phyloP scores from a whole-genome alignment of 768 basidiomycete genomes.

The Russula virescens region DNA sequence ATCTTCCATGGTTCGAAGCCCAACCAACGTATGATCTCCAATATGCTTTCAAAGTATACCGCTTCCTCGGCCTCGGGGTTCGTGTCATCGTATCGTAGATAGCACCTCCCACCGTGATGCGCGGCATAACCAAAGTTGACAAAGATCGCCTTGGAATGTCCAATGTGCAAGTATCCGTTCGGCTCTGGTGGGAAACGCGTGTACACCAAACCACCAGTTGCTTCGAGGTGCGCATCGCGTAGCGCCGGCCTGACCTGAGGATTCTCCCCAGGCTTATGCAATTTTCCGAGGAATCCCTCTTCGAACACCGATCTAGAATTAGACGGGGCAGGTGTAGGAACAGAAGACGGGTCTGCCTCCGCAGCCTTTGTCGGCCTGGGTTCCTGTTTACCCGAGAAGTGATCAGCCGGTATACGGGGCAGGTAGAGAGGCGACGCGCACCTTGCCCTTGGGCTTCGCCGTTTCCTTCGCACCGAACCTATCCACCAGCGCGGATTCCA shows the following conservation, averaged over 20 bases:
- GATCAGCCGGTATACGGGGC: background rate
- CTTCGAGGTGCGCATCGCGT: constrained; percentile 72
- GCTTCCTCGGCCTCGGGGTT: constrained; percentile 98
- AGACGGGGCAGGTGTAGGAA: constrained; percentile 31
- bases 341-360: constrained; percentile 33
- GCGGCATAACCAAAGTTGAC: constrained; percentile 99
- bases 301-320: constrained; percentile 67
- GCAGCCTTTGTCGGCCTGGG: constrained; percentile 33
- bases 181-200: constrained; percentile 99
- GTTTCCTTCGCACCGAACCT: constrained; percentile 70
- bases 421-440: constrained; percentile 25
- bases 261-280: constrained; percentile 93
- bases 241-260: constrained; percentile 76
- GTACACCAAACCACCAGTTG: constrained; percentile 77
- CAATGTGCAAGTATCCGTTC: constrained; percentile 92
- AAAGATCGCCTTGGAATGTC: constrained; percentile 98
- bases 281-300: constrained; percentile 87
- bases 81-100: constrained; percentile 95
- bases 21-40: constrained; percentile 94
- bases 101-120: constrained; percentile 85
- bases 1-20: constrained; percentile 98
- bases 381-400: constrained; percentile 33
- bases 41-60: constrained; percentile 91
- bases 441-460: constrained; percentile 63
- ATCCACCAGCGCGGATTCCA: constrained; percentile 61